These are phyloP conservation scores for Cudoniella acicularis DNA, from an alignment of 495 filamentous ascomycete genomes.

Conservation along the genomic window DNA sequence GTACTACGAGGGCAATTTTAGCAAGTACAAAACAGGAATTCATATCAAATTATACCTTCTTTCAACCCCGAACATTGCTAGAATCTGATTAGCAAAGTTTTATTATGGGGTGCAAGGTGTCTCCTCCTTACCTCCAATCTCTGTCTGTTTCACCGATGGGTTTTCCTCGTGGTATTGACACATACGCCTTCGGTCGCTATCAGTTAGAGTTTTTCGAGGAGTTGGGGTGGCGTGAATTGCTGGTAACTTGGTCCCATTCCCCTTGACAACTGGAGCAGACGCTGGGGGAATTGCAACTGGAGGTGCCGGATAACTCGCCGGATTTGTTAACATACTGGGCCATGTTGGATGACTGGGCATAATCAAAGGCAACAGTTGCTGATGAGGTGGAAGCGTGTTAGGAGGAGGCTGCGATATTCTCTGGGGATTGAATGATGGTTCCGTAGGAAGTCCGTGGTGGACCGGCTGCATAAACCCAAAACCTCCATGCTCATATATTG, in stretches of 20 bases:
- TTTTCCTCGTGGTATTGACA: constrained; percentile 94
- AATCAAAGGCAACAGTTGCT: constrained; percentile 55
- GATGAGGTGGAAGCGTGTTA: constrained; percentile 15
- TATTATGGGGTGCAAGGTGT: constrained; percentile 6
- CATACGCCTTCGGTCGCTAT: constrained; percentile 88
- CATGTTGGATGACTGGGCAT: constrained; percentile 62
- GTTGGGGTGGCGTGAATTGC: constrained; percentile 42
- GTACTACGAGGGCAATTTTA: constrained; percentile 57
- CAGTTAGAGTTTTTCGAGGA: constrained; percentile 80
- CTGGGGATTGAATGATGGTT: constrained; percentile 18
- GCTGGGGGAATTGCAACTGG: constrained; percentile 55
- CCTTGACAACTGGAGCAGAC: constrained; percentile 44
- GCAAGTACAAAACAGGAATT: background rate
- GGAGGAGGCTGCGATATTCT: constrained; percentile 20
- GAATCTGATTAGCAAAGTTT: constrained; percentile 19
- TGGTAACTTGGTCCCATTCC: constrained; percentile 34
- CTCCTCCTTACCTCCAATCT: constrained; percentile 76
- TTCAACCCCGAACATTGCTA: constrained; percentile 94
- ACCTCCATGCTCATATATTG: constrained; percentile 26
- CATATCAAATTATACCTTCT: constrained; percentile 66
- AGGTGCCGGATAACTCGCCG: constrained; percentile 46
- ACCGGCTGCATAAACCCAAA: constrained; percentile 26
- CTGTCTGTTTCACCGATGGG: constrained; percentile 92
- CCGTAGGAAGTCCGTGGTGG: constrained; percentile 21
- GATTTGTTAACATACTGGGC: constrained; percentile 68